Base-by-base conservation (phyloP, 2,329 filamentous ascomycete species). In the Tothia fuscella region DNA sequence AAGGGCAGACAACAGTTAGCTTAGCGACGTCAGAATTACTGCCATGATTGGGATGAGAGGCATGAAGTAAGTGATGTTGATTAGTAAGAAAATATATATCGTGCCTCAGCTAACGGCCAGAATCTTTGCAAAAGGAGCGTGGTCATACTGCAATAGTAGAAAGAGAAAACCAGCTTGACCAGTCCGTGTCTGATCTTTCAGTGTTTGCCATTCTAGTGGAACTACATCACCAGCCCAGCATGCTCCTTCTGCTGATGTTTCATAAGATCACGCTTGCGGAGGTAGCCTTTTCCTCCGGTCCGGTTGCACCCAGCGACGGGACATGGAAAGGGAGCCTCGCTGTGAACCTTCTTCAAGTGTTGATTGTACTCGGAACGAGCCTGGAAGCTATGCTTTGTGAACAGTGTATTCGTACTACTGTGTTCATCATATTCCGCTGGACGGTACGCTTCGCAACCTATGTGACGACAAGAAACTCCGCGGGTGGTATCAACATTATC, bases 311-410 rank as follows among this genome's bases (percentile, higher is more conserved):
- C 54, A 2, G 34, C 5, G 4, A 55, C 45, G 0, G 47, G 44
- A 36, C 61, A 65, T 0, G 57, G 54, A 30, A 54, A 63, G 0
- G 53, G 41, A 1, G 56, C 58, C 20, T 57, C 51, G 12, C 59
- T 47, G 33, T 65, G 61, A 5, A 52, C 50, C 2, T 56, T 52
- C 30, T 54, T 57, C 54, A 65, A 55, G 40, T 66, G 62, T 14
- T 52, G 55, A 1, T 47, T 56, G 40, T 55, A 62, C 1, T 57
- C 55, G 0, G 56, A 50, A 12, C 49, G 21, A 44, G n/a, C 52
- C 26, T 14, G 5, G 14, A 35, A 57, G 40, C n/a, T 17, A 25
- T 26, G 41, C 26, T 10, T 10, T 12, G 6, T 12, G 6, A 6
- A 17, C 6, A 17, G 24, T 19, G 9, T n/a, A 9, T 29, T 5